Base-by-base conservation (phyloP, 2,329 filamentous ascomycete genomes). In the Ceratocystis diversiconidia region DNA sequence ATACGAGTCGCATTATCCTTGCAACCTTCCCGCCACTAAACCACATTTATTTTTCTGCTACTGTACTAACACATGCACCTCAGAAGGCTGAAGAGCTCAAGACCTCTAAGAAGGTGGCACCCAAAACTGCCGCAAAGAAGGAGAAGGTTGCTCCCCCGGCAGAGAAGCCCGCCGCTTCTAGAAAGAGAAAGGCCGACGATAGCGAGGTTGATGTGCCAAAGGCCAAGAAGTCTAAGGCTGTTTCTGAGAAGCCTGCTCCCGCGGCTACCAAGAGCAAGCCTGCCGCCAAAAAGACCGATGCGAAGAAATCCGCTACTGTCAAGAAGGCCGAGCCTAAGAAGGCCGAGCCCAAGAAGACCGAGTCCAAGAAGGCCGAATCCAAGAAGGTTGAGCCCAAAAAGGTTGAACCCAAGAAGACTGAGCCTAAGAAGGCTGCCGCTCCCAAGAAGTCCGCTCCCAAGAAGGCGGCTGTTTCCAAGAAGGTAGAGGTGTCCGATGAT, bases 391-490 rank as follows among this genome's bases (percentile, higher is more conserved):
- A 83, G 82, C 30, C 77, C 81, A 72, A 79, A 66, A 25, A 25
- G 22, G 22, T 25, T 67, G 69, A 68, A 52, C 61, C 67, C 10
- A 68, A 65, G 43, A 69, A 70, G 61, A 5, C 66, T 48, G 30
- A 43, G 17, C 43, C 63, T 10, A 69, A 70, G 85, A 86, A 66
- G 82, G 83, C 70, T 72, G 72, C 71, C 80, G 82, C 80, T 63
- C 76, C 86, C 69, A 85, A 32, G 6, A 32, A 32, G 30, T 7
- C 30, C 30, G 30, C 6, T 1, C 8, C 30, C 5, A 32, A 8
- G 30, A 32, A 32, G 30, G 83, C 70, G 72, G 72, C 71, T 80
- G 82, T 79, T 63, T 76, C 86, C 69, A 85, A 84, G 65, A 72
- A 72, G 67, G 48, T 69, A 5, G 70, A 71, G 50, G 69, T 69